phyloP scores from a whole-genome alignment of 1,284 basidiomycete species.

The Polyporus tsugae region DNA sequence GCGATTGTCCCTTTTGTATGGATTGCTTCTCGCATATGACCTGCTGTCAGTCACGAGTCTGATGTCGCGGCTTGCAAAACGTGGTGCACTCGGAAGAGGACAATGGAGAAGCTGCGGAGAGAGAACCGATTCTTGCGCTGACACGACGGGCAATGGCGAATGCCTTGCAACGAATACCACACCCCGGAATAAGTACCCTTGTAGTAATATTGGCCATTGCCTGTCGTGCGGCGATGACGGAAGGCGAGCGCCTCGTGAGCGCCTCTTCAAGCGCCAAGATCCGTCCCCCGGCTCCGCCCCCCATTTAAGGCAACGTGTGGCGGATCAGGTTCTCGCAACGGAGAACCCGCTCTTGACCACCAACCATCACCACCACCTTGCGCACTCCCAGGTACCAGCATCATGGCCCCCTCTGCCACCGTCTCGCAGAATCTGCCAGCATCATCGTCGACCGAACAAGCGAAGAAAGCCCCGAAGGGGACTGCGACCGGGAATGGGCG shows the following conservation, averaged over 20 bases:
- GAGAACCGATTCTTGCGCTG: neutral
- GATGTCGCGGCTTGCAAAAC: neutral
- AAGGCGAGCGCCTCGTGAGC: neutral
- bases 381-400: neutral
- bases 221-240: neutral
- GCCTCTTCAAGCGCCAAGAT: conserved; percentile 29
- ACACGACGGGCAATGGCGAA: too few relatives aligned
- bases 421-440: conserved; percentile 14
- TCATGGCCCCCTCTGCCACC: conserved; percentile 31
- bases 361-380: conserved; percentile 22
- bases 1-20: neutral
- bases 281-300: conserved; percentile 18
- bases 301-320: conserved; percentile 21
- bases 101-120: neutral
- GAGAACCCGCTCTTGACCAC: conserved; percentile 21
- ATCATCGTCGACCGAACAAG: conserved; percentile 15
- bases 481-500: conserved; percentile 26
- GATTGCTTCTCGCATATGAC: neutral
- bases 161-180: too few relatives aligned
- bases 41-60: neutral
- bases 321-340: conserved; percentile 17
- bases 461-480: conserved; percentile 20
- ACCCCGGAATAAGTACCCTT: too few relatives aligned
- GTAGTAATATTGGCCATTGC: too few relatives aligned
- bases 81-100: neutral